Base-by-base conservation (phyloP, 1,139 yeast genomes). In the Taphrina betulina region DNA sequence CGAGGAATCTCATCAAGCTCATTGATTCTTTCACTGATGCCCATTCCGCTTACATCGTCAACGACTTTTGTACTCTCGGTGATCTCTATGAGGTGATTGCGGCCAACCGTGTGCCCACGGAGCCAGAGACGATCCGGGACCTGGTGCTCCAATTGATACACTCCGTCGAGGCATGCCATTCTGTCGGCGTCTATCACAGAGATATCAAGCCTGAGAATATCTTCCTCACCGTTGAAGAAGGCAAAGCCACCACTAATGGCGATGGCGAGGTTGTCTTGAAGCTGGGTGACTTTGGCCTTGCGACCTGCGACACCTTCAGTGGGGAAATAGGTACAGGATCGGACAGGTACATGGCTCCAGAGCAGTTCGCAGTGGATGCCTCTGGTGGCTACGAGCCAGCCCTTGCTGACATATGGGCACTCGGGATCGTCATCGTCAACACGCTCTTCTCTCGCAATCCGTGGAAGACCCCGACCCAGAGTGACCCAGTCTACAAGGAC, bases 331-430 rank as follows among this genome's bases (percentile, higher is more conserved):
- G 90, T 62, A 86, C 90, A 58, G 98, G 98, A 22, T 82, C 92
- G 50, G 96, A 90, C 69, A 76, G 96, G 60, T 92, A 92, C 70
- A 92, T 92, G 98, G 95, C 97, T 0, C 98, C 98, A 0, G 98
- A 92, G 68, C 74, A 90, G 58, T 77, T 78, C 62, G 51, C 54
- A 14, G 76, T 71, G 62, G 70, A 71, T 57, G 69, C 73, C 23
- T 76, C 79, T 53, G 73, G 80, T 50, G 79, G 78, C 40, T 92
- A 92, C 69, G 88, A 85, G 66, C 92, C 96, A 17, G 81, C 85
- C 23, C 85, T 86, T 69, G 86, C 86, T 52, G 98, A 92, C 71
- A 76, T 90, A 58, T 92, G 98, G 98, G 83, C 96, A 1, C 72
- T 87, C 60, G 98, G 97, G 20, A 83, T 90, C 62, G 86, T 89